A percentile compares a stretch with the other conserved stretches of the same genome.
Conservation (phyloP, 192 early-diverging fungal species). For the Martensiomyces pterosporus region DNA sequence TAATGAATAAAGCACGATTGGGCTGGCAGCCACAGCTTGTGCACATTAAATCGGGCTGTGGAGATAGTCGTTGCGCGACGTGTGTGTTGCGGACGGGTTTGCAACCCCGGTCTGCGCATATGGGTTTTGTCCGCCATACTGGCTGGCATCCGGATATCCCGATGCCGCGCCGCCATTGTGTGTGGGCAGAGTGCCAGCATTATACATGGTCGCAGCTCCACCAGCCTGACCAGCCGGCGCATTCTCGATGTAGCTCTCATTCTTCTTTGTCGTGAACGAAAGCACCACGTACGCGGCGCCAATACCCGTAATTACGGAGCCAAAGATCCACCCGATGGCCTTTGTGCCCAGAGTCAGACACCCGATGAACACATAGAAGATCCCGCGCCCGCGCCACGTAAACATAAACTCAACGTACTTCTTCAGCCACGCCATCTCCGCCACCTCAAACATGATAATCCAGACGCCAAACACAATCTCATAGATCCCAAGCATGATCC, state of each 20-base stretch:
- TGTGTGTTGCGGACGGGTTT: slow-evolving; percentile 6
- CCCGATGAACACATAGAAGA: slow-evolving; percentile 46
- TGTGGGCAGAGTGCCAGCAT: not conserved
- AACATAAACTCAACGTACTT: slow-evolving; percentile 46
- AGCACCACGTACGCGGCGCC: slow-evolving; percentile 35
- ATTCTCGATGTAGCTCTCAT: slow-evolving; percentile 27
- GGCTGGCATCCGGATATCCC: not conserved
- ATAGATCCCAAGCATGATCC: slow-evolving; percentile 44
- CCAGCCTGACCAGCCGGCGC: not conserved
- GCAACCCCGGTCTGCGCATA: not conserved
- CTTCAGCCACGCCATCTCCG: slow-evolving; percentile 33
- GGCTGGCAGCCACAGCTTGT: slow-evolving; percentile 1
- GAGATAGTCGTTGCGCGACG: slow-evolving; percentile 19
- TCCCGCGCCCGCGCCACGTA: slow-evolving; percentile 42
- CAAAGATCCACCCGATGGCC: slow-evolving; percentile 34
- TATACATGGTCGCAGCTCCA: not conserved
- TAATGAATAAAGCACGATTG: slow-evolving; percentile 13
- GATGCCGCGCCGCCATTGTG: not conserved
- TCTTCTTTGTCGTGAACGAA: slow-evolving; percentile 30
- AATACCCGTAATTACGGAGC: slow-evolving; percentile 34
- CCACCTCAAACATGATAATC: slow-evolving; percentile 42
- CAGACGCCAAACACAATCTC: slow-evolving; percentile 40
- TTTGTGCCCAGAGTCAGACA: slow-evolving; percentile 37
- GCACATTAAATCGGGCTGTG: slow-evolving; percentile 20
- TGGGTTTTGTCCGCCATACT: not conserved